Evolutionary conservation across 345 rosid genomes (phyloP), one percentile per base, ranked within the genome.

Genomic region (Salix viminalis): DNA sequence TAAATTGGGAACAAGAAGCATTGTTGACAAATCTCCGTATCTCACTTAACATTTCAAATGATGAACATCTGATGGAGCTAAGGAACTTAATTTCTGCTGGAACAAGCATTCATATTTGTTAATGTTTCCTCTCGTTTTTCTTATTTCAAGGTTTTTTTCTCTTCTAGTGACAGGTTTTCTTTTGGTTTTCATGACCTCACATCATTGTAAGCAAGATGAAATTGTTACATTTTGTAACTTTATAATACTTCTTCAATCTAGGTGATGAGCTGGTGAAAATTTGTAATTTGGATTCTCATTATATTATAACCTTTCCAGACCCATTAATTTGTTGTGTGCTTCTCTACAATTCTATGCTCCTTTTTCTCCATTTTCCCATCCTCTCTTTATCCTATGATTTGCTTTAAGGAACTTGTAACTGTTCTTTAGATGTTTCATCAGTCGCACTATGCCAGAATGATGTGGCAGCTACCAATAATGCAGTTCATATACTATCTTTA

Each of bases 1-100:
- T 93, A 50, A 89, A 80, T 79, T 91, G 97, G 98, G 94, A 93
- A 75, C 89, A 88, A 82, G 97, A 93, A 86, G 81, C 87, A 67
- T 80, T 90, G 78, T 85, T 91, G 83, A 91, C 92, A 8, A 87
- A 91, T 89, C 91, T 93, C 68, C 89, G 97, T 6, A 61, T 84
- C 82, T 79, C 88, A 80, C 91, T 92, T 65, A 79, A 89, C 70
- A 90, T 92, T 82, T 91, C 96, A 64, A 83, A 81, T 56, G 96
- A 92, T 85, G 97, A 92, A 83, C 92, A 92, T 83, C 85, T 89
- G 87, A 67, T 46, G 86, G 90, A 91, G 91, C 80, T 80, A 16
- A 75, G 72, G 76, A 37, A 70, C 60, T 75, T 80, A 24, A 32
- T 65, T 21, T 75, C 82, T 48, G 19, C 76, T 65, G 56, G 65